A percentile compares a stretch with the other conserved stretches of the same genome.
Conservation (phyloP, 352 stramenopile genomes). For the Globisporangium yorkense region DNA sequence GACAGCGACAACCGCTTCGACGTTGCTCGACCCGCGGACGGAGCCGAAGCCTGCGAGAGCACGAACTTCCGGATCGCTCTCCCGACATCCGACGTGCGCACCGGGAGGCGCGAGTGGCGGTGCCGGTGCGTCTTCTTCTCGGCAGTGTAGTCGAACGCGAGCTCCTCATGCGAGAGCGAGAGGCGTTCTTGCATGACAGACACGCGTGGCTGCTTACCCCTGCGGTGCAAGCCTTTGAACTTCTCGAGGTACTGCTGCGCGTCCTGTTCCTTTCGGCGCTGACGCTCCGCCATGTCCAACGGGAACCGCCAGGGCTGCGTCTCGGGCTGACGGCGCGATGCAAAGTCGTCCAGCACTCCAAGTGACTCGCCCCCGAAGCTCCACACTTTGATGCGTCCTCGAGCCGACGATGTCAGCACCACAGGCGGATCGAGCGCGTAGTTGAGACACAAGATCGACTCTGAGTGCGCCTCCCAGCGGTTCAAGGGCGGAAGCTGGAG, state of each 20-base stretch:
- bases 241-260: slow-evolving; percentile 35
- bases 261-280: slow-evolving; percentile 27
- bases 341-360: slow-evolving; percentile 61
- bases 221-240: slow-evolving; percentile 9
- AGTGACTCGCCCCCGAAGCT: slow-evolving; percentile 28
- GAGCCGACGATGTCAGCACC: slow-evolving; percentile 39
- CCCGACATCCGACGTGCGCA: slow-evolving; percentile 26
- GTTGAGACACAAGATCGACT: slow-evolving; percentile 32
- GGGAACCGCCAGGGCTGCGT: slow-evolving; percentile 49
- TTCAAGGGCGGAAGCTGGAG: not conserved
- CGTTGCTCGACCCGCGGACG: not conserved
- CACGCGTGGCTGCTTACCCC: slow-evolving; percentile 19
- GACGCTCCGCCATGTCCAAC: slow-evolving; percentile 39
- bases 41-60: slow-evolving; percentile 22
- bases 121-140: slow-evolving; percentile 6
- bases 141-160: slow-evolving; percentile 12
- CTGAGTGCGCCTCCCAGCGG: slow-evolving; percentile 39
- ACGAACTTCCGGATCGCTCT: slow-evolving; percentile 41
- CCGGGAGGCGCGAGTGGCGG: slow-evolving; percentile 1
- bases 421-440: slow-evolving; percentile 29
- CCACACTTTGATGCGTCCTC: slow-evolving; percentile 64
- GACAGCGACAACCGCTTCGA: not conserved
- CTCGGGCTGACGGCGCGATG: slow-evolving; percentile 42
- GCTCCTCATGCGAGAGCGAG: slow-evolving; percentile 31
- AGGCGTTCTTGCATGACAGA: slow-evolving; percentile 47